phyloP scores from a whole-genome alignment of 1,284 basidiomycete genomes.

The Cryptococcus neoformans region DNA sequence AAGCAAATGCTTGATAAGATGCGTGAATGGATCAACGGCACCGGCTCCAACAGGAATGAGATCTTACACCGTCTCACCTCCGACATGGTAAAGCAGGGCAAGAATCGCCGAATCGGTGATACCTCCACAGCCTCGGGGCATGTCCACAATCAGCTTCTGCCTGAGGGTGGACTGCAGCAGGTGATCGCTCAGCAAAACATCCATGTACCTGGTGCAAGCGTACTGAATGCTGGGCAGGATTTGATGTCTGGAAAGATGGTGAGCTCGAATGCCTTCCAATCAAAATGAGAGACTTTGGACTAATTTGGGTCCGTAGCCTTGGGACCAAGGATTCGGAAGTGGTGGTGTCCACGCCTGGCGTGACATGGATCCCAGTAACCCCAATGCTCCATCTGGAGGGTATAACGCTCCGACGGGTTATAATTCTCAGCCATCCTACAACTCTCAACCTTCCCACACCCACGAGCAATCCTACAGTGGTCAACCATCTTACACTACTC shows the following conservation, averaged over 20 bases:
- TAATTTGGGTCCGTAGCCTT: conserved; percentile 26
- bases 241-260: conserved; percentile 46
- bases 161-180: conserved; percentile 46
- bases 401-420: background rate
- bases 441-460: conserved; percentile 2
- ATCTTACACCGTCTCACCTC: conserved; percentile 63
- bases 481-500: conserved; percentile 6
- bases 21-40: conserved; percentile 56
- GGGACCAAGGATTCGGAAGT: conserved; percentile 47
- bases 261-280: conserved; percentile 2
- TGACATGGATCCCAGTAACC: background rate
- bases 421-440: conserved; percentile 1
- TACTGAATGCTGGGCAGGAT: conserved; percentile 48
- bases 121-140: conserved; percentile 34
- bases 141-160: conserved; percentile 41
- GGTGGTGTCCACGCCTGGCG: conserved; percentile 47
- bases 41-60: conserved; percentile 57
- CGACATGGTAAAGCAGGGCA: conserved; percentile 65
- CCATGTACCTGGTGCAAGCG: conserved; percentile 44
- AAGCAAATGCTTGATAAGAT: conserved; percentile 63
- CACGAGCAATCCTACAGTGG: conserved; percentile 5
- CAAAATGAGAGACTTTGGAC: background rate
- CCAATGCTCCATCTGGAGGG: background rate
- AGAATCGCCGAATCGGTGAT: conserved; percentile 62
- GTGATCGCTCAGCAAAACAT: conserved; percentile 47